phyloP scores from a whole-genome alignment of 768 basidiomycete genomes.

The Rubroboletus pulcherrimus region DNA sequence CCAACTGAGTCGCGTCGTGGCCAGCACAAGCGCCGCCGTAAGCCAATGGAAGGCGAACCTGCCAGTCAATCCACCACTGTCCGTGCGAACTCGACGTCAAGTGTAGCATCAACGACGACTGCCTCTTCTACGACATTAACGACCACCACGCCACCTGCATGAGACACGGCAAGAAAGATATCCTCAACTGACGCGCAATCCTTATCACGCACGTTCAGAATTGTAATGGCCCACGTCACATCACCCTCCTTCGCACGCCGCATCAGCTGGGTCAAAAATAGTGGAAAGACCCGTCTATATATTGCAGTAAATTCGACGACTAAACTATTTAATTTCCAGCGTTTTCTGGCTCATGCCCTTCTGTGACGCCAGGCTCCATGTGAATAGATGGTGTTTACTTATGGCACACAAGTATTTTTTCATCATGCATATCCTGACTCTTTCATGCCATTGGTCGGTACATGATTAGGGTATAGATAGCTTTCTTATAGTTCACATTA shows the following conservation, averaged over 20 bases:
- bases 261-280: constrained; percentile 8
- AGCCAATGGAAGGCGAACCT: constrained; percentile 27
- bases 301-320: constrained; percentile 17
- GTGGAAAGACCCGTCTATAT: constrained; percentile 23
- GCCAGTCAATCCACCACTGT: constrained; percentile 14
- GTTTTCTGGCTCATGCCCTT: constrained; percentile 10
- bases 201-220: constrained; percentile 9
- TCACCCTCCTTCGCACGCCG: constrained; percentile 6
- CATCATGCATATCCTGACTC: constrained; percentile 1
- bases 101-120: constrained; percentile 12
- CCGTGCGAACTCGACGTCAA: constrained; percentile 22
- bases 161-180: constrained; percentile 6
- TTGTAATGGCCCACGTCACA: constrained; percentile 6
- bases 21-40: constrained; percentile 40
- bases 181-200: constrained; percentile 1
- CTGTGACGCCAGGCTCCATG: constrained; percentile 9
- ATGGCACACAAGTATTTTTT: constrained; percentile 8
- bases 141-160: constrained; percentile 20
- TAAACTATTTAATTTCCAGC: constrained; percentile 25
- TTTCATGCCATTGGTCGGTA: constrained; percentile 10
- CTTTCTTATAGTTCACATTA: constrained; percentile 26
- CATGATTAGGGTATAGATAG: constrained; percentile 11
- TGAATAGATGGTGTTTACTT: constrained; percentile 16
- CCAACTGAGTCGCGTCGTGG: constrained; percentile 49
- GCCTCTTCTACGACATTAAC: constrained; percentile 19